These are phyloP conservation scores for Lentinula lateritia DNA, from an alignment of 768 basidiomycete species.

Conservation along the genomic window DNA sequence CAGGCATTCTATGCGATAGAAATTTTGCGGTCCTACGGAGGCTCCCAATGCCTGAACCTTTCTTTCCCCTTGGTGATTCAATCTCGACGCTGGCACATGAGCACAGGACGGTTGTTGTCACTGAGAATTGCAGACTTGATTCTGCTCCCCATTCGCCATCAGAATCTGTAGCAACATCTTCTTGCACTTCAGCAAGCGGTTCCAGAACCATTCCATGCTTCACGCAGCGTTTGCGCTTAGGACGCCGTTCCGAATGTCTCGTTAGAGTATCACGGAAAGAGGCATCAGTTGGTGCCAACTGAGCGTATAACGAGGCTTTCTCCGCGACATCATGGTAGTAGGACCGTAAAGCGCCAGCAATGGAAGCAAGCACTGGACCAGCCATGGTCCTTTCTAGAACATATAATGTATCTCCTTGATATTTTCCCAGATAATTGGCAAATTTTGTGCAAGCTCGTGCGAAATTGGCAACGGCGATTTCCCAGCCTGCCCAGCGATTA, in stretches of 20 bases:
- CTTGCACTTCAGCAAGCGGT: background rate
- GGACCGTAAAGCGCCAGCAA: background rate
- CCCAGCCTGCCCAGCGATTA: background rate
- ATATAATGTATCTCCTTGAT: background rate
- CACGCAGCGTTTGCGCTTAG: background rate
- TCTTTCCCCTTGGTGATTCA: background rate
- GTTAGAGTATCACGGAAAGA: no score
- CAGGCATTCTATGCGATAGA: background rate
- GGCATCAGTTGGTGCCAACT: background rate
- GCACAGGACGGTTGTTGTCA: background rate
- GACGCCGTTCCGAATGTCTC: background rate
- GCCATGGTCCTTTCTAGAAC: background rate
- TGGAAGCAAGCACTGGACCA: background rate
- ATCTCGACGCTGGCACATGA: background rate
- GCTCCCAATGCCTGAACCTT: background rate
- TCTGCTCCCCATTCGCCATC: background rate
- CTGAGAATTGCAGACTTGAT: background rate
- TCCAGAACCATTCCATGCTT: background rate
- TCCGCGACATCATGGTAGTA: background rate
- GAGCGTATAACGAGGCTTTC: background rate
- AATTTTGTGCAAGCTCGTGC: background rate
- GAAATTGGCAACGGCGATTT: background rate
- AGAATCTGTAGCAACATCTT: background rate
- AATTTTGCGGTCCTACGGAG: background rate
- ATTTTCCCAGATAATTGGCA: background rate